phyloP scores from a whole-genome alignment of 2,329 filamentous ascomycete species.

The Zelopaecilomyces penicillatus region DNA sequence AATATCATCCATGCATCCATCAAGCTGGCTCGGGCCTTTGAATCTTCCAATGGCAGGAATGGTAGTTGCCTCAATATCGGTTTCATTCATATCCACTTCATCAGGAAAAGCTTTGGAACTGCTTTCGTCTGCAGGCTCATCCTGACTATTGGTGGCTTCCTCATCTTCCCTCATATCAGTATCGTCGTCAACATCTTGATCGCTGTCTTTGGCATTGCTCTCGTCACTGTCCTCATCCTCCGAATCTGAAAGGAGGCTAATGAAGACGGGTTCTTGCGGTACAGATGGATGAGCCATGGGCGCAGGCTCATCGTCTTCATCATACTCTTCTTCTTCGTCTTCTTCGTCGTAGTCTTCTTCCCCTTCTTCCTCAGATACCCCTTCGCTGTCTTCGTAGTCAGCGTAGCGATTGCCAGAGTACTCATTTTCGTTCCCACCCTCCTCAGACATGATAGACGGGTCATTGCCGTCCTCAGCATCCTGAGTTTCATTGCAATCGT shows the following conservation, averaged over 20 bases:
- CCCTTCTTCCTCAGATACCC: conserved; percentile 4
- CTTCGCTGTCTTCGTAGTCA: background rate
- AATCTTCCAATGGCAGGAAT: conserved; percentile 1
- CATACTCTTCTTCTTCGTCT: conserved; percentile 13
- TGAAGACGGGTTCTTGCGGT: conserved; percentile 32
- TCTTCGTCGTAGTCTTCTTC: conserved; percentile 10
- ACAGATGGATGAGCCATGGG: conserved; percentile 8
- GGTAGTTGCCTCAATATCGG: background rate
- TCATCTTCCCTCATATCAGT: background rate
- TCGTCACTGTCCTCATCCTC: conserved; percentile 32
- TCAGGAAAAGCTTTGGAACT: no score
- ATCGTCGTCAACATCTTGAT: conserved; percentile 1
- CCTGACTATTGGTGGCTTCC: background rate
- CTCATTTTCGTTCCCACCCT: background rate
- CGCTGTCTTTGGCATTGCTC: background rate
- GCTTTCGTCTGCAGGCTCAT: conserved; percentile 1
- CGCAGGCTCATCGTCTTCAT: conserved; percentile 19
- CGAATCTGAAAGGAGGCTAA: conserved; percentile 39
- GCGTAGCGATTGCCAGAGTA: background rate
- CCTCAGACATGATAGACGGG: background rate
- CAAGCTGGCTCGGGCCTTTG: conserved; percentile 4
- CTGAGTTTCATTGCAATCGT: no score
- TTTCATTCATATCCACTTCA: background rate
- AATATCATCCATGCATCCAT: background rate
- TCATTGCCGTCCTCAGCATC: no score